Evolutionary conservation across 78 protist genomes (phyloP), one percentile per base, ranked within the genome.

Genomic region (Diacronema lutheri): DNA sequence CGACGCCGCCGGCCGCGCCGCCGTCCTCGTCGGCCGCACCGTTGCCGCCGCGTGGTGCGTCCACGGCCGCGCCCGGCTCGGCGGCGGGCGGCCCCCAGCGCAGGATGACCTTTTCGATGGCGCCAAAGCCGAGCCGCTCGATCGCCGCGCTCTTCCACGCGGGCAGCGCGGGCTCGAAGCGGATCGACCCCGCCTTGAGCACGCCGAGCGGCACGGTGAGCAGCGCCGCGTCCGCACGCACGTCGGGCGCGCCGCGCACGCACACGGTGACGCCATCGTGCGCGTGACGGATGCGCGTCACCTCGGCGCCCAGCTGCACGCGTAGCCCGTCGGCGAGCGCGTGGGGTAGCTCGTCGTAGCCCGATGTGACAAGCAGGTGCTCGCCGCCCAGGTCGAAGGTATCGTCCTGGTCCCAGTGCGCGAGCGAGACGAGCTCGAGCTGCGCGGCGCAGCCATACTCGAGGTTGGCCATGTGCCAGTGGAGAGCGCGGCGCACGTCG

Each of bases 401-500:
- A 46, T 66, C 73, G 44, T 66, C 73, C 31, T 87, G 90, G 29
- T 87, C 90, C 90, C 90, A 87, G n/a, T 81, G 29, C 33, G 40
- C 4, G 57, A 87, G 57, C 20, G 88, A 83, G 26, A 87, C 83
- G 44, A 56, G 7, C 41, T 9, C 26, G n/a, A 87, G 78, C 29
- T 21, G 4, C 21, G 61, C 55, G n/a, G 81, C 88, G 55, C 72
- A 57, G 64, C 71, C 90, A n/a, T 74, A 87, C 79, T 87, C 90
- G 37, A 87, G 72, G 55, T 87, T 87, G 44, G 90, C 90, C n/a
- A 87, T 0, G n/a, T 87, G 86, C 90, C 90, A 85, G 16, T 46
- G 64, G 55, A 85, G 14, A 2, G 44, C 44, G 25, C 73, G 73
- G 25, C 44, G 44, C 73, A 35, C 44, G n/a, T 58, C 10, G 56